Evolutionary conservation across 2,329 filamentous ascomycete species (phyloP).

Genomic region (Chaetomiaceae sp.): DNA sequence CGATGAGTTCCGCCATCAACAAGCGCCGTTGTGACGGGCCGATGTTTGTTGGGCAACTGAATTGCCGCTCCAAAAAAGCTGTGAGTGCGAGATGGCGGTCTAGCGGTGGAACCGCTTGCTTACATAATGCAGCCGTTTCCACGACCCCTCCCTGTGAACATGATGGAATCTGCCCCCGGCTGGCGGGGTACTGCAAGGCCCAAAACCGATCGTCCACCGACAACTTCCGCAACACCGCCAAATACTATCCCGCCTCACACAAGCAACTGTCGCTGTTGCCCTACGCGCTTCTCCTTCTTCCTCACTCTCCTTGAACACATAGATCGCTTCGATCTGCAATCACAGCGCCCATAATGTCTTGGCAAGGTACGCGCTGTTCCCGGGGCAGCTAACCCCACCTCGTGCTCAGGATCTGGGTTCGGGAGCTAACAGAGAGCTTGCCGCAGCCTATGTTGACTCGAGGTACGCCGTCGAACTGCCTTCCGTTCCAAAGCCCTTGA

Average conservation of each 20-base stretch:
- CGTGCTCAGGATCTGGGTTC: conserved; percentile 6
- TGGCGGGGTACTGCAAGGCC: conserved; percentile 16
- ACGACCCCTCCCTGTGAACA: conserved; percentile 3
- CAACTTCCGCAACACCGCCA: conserved; percentile 9
- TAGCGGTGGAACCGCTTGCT: conserved; percentile 7
- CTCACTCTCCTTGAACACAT: not conserved
- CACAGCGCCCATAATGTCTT: conserved; percentile 49
- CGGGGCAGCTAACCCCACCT: conserved; percentile 27
- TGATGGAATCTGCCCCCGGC: conserved; percentile 12
- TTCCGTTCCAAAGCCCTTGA: no score
- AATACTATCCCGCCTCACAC: not conserved
- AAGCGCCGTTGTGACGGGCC: no score
- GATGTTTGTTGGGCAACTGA: no score
- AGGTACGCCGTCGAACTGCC: conserved; percentile 39
- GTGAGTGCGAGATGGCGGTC: conserved; percentile 14
- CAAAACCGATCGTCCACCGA: conserved; percentile 13
- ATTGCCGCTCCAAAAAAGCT: not conserved
- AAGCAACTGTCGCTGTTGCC: not conserved
- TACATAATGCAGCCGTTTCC: conserved; percentile 14
- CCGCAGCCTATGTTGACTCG: conserved; percentile 47
- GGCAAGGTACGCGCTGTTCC: conserved; percentile 58
- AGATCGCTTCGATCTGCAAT: not conserved
- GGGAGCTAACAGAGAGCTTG: conserved; percentile 29
- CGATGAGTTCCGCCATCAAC: no score
- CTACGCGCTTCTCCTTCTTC: not conserved